phyloP scores from a whole-genome alignment of 192 early-diverging fungal species.

The Coemansia sp. region DNA sequence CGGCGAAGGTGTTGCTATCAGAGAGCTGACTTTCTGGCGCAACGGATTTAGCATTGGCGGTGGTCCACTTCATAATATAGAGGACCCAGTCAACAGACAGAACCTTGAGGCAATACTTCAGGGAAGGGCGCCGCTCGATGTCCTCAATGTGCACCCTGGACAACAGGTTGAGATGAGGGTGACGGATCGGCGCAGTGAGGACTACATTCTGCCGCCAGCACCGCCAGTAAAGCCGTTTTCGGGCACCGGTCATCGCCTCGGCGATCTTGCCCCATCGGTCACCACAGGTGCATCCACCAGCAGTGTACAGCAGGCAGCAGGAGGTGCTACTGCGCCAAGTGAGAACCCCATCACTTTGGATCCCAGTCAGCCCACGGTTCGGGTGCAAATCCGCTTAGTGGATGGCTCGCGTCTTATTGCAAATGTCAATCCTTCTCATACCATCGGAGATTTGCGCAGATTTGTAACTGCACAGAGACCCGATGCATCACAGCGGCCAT shows the following conservation, averaged over 20 bases:
- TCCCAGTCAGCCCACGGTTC: conserved; percentile 71
- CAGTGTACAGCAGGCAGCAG: conserved; percentile 15
- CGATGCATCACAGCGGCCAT: conserved; percentile 62
- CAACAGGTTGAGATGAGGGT: conserved; percentile 92
- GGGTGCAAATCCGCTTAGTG: conserved; percentile 87
- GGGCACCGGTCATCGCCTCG: conserved; percentile 79
- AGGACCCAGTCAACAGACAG: conserved; percentile 85
- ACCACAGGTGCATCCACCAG: conserved; percentile 2
- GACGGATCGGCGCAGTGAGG: conserved; percentile 76
- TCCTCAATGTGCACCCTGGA: conserved; percentile 84
- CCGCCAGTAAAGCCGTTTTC: conserved; percentile 67
- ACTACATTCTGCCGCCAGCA: conserved; percentile 78
- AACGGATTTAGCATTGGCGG: conserved; percentile 96
- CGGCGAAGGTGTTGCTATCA: conserved; percentile 27
- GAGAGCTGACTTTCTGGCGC: conserved; percentile 91
- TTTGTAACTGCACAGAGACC: conserved; percentile 73
- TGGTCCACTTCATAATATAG: conserved; percentile 81
- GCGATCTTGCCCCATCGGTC: conserved; percentile 54
- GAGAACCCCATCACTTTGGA: conserved; percentile 63
- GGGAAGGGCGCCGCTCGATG: conserved; percentile 83
- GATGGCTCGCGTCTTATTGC: conserved; percentile 89
- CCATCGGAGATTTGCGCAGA: conserved; percentile 77
- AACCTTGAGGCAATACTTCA: conserved; percentile 84
- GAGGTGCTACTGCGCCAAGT: conserved; percentile 14
- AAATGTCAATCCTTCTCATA: conserved; percentile 90